Conservation (phyloP, 2,329 filamentous ascomycete genomes). For the Fusarium mexicanum region DNA sequence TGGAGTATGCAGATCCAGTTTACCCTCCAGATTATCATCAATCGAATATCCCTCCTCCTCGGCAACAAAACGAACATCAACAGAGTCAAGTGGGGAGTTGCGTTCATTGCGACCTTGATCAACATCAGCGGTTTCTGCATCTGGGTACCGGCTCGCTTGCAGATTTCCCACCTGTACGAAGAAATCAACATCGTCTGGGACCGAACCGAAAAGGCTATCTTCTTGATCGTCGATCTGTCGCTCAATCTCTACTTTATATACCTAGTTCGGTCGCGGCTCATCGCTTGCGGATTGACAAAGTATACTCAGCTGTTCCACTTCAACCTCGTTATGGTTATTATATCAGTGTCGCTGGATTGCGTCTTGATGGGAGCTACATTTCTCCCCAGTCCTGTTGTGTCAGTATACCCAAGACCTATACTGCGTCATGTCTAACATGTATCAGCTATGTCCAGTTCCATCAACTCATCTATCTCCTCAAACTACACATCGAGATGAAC, state of each 20-base stretch:
- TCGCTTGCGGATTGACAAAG: constrained; percentile 24
- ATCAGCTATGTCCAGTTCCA: constrained; percentile 31
- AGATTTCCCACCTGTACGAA: constrained; percentile 19
- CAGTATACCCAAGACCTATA: neutral
- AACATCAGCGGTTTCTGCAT: constrained; percentile 32
- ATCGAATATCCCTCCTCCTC: constrained; percentile 25
- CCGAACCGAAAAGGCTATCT: constrained; percentile 28
- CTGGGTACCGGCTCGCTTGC: constrained; percentile 24
- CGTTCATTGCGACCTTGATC: constrained; percentile 12
- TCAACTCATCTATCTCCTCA: constrained; percentile 29
- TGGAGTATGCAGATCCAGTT: constrained; percentile 36
- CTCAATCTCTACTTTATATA: constrained; percentile 34
- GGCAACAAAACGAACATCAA: constrained; percentile 19
- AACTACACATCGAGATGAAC: constrained; percentile 33
- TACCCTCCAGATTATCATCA: constrained; percentile 31
- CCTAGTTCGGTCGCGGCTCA: constrained; percentile 20
- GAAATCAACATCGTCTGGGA: constrained; percentile 33
- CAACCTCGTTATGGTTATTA: constrained; percentile 20
- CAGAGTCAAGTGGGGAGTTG: constrained; percentile 23
- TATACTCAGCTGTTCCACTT: constrained; percentile 23
- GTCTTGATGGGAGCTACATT: constrained; percentile 31
- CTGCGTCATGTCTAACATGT: neutral
- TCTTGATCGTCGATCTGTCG: constrained; percentile 16
- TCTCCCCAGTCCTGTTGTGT: constrained; percentile 28
- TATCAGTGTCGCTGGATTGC: constrained; percentile 25